Evolutionary conservation across 2,329 filamentous ascomycete genomes (phyloP).

Genomic region (Fusarium hostae): DNA sequence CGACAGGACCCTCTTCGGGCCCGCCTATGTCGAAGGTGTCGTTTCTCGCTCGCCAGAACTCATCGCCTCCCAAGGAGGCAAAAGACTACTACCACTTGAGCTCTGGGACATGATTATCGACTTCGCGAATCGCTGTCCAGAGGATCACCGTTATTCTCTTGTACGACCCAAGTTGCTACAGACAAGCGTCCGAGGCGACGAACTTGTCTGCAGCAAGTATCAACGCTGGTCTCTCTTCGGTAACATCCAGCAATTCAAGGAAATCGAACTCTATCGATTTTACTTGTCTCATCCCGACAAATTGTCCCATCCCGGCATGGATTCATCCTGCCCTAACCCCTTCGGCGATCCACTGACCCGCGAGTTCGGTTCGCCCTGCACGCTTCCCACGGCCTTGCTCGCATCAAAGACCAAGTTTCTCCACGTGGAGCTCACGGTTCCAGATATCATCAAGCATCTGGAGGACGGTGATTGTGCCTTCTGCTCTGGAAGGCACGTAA

Average conservation of each 20-base stretch:
- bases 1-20: background rate
- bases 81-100: background rate
- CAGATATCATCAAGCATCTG: background rate
- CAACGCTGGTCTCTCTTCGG: background rate
- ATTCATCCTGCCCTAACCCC: background rate
- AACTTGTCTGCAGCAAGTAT: background rate
- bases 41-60: background rate
- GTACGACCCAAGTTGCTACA: background rate
- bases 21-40: background rate
- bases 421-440: background rate
- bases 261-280: fast-evolving
- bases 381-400: background rate
- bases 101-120: background rate
- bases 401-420: background rate
- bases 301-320: background rate
- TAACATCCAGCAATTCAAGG: fast-evolving
- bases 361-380: background rate
- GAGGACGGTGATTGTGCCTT: background rate
- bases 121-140: fast-evolving
- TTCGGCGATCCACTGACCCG: background rate
- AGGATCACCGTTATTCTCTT: background rate
- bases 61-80: background rate
- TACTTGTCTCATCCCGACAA: background rate
- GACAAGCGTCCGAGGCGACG: fast-evolving
- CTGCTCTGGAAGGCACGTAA: fast-evolving